Evolutionary conservation across 768 basidiomycete genomes (phyloP).

Genomic region (Serendipita indica): DNA sequence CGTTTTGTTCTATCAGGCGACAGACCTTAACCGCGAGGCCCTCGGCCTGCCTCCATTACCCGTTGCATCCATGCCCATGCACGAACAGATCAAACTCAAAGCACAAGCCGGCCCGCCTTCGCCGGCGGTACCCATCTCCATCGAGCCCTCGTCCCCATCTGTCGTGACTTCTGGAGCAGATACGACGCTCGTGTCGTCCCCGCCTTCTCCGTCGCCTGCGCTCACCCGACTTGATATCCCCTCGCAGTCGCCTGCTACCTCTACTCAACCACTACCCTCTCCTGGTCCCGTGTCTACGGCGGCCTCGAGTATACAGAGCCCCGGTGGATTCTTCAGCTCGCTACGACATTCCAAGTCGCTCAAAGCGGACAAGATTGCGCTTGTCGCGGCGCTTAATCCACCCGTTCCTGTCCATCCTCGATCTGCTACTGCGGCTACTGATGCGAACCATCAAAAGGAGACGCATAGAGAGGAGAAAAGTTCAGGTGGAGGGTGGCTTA

Average conservation of each 20-base stretch:
- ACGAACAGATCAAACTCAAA: background rate
- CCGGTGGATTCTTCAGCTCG: background rate
- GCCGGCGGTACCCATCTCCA: background rate
- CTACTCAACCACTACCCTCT: background rate
- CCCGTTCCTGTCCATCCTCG: background rate
- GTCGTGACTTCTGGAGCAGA: background rate
- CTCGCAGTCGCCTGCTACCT: background rate
- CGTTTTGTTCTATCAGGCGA: conserved; percentile 92
- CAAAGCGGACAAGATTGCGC: background rate
- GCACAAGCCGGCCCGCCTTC: background rate
- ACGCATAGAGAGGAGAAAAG: background rate
- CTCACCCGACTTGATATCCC: background rate
- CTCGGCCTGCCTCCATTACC: conserved; percentile 44
- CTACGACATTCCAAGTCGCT: background rate
- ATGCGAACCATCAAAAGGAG: background rate
- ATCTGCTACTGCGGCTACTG: background rate
- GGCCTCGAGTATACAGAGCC: background rate
- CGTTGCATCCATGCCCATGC: background rate
- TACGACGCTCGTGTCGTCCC: background rate
- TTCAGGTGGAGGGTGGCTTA: background rate
- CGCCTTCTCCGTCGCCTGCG: background rate
- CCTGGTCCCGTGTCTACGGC: background rate
- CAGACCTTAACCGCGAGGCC: conserved; percentile 59
- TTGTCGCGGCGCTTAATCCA: background rate
- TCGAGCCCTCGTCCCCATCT: background rate